Conservation (phyloP, 169 alveolate species). For the Theileria sp. region DNA sequence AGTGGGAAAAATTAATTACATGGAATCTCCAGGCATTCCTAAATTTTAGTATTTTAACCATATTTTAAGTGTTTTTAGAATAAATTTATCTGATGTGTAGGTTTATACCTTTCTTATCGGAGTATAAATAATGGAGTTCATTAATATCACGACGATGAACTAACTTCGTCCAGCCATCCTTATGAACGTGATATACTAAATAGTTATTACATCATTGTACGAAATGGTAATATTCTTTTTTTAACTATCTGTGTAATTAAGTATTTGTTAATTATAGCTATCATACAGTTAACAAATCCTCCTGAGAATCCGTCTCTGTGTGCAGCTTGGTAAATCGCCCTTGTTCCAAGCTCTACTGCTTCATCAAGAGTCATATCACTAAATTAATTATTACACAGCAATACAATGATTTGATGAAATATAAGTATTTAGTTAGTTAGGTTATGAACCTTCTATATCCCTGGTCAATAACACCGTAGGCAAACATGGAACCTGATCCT, state of each 20-base stretch:
- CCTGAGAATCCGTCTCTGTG: slow-evolving; percentile 99
- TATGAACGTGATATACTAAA: slow-evolving; percentile 93
- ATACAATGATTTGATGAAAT: not conserved
- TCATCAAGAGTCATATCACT: slow-evolving; percentile 91
- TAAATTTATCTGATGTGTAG: not conserved
- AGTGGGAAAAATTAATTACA: not conserved
- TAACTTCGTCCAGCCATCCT: slow-evolving; percentile 89
- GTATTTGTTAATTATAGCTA: no score
- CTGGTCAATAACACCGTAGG: slow-evolving; percentile 97
- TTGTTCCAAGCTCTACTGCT: slow-evolving; percentile 95
- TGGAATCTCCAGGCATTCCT: slow-evolving; percentile 25
- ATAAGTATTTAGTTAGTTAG: no score
- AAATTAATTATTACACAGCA: not conserved
- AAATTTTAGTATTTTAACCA: not conserved
- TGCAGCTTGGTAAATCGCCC: slow-evolving; percentile 98
- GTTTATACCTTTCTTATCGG: slow-evolving; percentile 69
- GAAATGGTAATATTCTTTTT: no score
- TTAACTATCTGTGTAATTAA: not conserved
- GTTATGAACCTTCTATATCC: slow-evolving; percentile 80
- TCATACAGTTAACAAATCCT: slow-evolving; percentile 86
- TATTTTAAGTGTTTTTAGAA: not conserved
- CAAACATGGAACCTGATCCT: slow-evolving; percentile 98
- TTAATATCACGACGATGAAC: slow-evolving; percentile 89
- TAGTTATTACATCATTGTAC: not conserved
- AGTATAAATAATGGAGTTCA: slow-evolving; percentile 85